Percentiles rank a stretch among this genome's conserved stretches.
These are phyloP conservation scores for Trichoderma asperellum DNA, from an alignment of 2,329 filamentous ascomycete species.

Conservation along the genomic window DNA sequence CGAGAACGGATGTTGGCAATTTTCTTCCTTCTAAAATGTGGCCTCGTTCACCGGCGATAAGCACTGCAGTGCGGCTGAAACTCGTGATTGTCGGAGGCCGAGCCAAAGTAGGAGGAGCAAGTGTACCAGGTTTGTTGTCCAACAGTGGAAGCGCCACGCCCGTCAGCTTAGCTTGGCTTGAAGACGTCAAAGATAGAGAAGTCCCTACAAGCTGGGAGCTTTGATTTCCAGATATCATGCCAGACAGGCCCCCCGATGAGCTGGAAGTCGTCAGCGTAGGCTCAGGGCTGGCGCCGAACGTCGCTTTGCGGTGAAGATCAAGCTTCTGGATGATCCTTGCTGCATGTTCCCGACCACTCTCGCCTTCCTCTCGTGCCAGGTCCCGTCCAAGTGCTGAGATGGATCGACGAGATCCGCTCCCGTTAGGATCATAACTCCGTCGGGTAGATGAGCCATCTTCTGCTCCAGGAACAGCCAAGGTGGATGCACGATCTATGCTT, in stretches of 20 bases:
- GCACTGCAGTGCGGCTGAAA: constrained; percentile 82
- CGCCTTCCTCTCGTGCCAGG: constrained; percentile 67
- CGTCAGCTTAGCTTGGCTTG: constrained; percentile 37
- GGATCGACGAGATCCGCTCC: constrained; percentile 55
- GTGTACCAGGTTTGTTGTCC: constrained; percentile 59
- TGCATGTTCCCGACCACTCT: constrained; percentile 78
- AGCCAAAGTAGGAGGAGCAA: constrained; percentile 82
- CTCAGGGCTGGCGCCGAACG: constrained; percentile 55
- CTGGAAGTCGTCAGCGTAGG: constrained; percentile 44
- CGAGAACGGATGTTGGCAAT: constrained; percentile 83
- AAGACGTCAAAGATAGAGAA: constrained; percentile 39
- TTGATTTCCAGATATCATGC: constrained; percentile 76
- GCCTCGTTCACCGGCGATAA: constrained; percentile 76
- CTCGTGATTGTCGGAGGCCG: constrained; percentile 83
- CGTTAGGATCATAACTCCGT: constrained; percentile 72
- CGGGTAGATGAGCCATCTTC: constrained; percentile 61
- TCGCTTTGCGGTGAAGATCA: constrained; percentile 82
- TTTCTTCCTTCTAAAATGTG: constrained; percentile 68
- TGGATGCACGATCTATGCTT: constrained; percentile 66
- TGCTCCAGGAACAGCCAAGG: constrained; percentile 64
- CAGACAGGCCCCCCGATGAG: constrained; percentile 71
- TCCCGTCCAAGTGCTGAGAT: constrained; percentile 56
- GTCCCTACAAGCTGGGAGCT: constrained; percentile 60
- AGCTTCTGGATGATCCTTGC: constrained; percentile 90
- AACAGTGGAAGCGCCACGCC: constrained; percentile 44